Conservation (phyloP, 306 rosid species). For the Lathyrus tuberosus region DNA sequence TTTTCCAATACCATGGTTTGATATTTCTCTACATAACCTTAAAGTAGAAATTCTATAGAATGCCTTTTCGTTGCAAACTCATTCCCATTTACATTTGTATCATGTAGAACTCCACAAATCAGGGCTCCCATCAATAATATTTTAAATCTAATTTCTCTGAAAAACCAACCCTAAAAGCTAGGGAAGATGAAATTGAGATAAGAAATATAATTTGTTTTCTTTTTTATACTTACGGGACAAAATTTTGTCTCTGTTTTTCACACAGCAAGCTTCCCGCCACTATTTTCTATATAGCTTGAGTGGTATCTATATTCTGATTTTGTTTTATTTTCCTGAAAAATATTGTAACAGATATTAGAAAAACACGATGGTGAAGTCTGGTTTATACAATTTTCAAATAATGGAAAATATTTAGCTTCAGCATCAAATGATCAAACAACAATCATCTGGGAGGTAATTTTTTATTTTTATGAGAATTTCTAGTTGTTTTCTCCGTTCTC, state of each 20-base stretch:
- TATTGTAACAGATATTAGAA: slow-evolving; percentile 63
- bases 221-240: background rate
- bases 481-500: slow-evolving; percentile 22
- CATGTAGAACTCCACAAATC: slow-evolving; percentile 19
- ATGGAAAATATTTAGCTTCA: slow-evolving; percentile 91
- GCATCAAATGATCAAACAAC: slow-evolving; percentile 85
- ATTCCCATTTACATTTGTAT: slow-evolving; percentile 7
- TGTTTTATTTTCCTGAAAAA: slow-evolving; percentile 29
- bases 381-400: slow-evolving; percentile 91
- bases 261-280: slow-evolving; percentile 1
- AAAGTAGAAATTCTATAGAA: slow-evolving; percentile 13
- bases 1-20: slow-evolving; percentile 13
- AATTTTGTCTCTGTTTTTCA: slow-evolving; percentile 29
- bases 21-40: slow-evolving; percentile 24
- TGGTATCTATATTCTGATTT: slow-evolving; percentile 35
- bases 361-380: slow-evolving; percentile 88
- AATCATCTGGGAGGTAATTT: slow-evolving; percentile 93
- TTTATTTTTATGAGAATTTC: slow-evolving; percentile 24
- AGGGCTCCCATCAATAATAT: slow-evolving; percentile 30
- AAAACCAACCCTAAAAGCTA: slow-evolving; percentile 15
- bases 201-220: background rate
- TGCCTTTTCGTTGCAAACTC: slow-evolving; percentile 7
- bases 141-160: slow-evolving; percentile 23
- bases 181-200: slow-evolving; percentile 18
- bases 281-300: slow-evolving; percentile 25